These are phyloP conservation scores for Yarrowia sp. DNA, from an alignment of 805 yeast species.

Conservation along the genomic window DNA sequence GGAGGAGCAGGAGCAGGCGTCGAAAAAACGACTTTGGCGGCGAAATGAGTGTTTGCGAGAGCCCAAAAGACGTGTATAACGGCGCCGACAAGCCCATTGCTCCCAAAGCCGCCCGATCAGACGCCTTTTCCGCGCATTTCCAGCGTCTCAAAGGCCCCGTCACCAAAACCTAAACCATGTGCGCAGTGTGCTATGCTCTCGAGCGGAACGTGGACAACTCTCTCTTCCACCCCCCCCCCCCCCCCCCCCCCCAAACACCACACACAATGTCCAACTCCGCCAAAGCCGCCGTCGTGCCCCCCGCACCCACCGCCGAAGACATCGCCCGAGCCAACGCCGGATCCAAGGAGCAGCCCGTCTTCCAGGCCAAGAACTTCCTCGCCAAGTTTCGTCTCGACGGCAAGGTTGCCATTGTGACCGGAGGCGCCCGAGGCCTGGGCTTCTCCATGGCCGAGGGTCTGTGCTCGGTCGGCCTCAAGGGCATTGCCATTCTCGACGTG, in stretches of 20 bases:
- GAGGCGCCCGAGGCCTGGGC: conserved; percentile 69
- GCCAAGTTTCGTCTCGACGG: conserved; percentile 56
- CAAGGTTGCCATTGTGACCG: conserved; percentile 56
- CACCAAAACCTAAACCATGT: too few relatives aligned
- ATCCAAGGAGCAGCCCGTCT: conserved; percentile 37
- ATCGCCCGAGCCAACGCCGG: conserved; percentile 41
- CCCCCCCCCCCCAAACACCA: neutral
- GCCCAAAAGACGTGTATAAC: too few relatives aligned
- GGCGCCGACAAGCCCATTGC: too few relatives aligned
- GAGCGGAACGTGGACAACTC: too few relatives aligned
- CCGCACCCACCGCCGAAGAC: conserved; percentile 43
- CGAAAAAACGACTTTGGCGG: too few relatives aligned
- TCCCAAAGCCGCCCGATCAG: too few relatives aligned
- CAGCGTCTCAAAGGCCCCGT: too few relatives aligned
- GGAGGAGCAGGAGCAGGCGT: too few relatives aligned
- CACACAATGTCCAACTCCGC: conserved; percentile 34
- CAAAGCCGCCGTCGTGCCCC: conserved; percentile 42
- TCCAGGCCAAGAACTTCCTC: conserved; percentile 42
- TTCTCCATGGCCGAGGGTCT: conserved; percentile 60
- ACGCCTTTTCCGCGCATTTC: too few relatives aligned
- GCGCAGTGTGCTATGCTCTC: too few relatives aligned
- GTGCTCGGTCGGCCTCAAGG: conserved; percentile 53
- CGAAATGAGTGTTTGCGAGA: too few relatives aligned
- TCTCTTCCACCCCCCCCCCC: neutral
- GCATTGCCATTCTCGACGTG: conserved; percentile 55